Percentiles rank a stretch among this genome's conserved stretches.
Evolutionary conservation across 78 protist species (phyloP).

Genomic region (Diacronema lutheri): DNA sequence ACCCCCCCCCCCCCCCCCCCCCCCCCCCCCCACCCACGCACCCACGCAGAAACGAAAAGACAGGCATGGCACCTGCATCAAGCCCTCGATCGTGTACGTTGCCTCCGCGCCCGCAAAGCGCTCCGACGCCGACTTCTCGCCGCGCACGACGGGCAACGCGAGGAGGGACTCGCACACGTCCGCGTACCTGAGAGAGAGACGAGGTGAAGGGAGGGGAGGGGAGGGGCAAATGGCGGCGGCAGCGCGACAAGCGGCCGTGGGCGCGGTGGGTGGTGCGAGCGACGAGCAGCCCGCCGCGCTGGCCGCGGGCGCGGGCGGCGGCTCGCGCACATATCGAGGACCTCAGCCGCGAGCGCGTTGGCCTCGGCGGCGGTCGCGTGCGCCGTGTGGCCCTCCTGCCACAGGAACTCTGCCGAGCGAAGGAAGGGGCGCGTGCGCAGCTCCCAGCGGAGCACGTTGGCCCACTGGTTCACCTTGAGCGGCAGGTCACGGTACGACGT

Average conservation of each 20-base stretch:
- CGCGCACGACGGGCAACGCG: constrained; percentile 32
- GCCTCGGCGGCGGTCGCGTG: constrained; percentile 66
- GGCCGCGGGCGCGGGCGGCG: too few relatives aligned
- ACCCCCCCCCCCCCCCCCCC: too few relatives aligned
- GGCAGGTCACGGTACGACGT: constrained; percentile 65
- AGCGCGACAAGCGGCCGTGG: constrained; percentile 7
- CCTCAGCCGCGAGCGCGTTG: constrained; percentile 19
- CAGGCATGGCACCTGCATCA: too few relatives aligned
- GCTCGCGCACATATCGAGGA: constrained; percentile 33
- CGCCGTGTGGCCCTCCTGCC: constrained; percentile 73
- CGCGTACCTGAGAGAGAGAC: neutral
- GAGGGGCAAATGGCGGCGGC: too few relatives aligned
- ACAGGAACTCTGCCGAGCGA: constrained; percentile 48
- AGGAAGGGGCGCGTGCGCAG: constrained; percentile 47
- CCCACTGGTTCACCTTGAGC: constrained; percentile 53
- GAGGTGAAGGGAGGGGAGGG: neutral
- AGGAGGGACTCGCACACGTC: neutral
- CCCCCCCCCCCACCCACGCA: too few relatives aligned
- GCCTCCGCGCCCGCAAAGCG: constrained; percentile 50
- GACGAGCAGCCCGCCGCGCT: constrained; percentile 2
- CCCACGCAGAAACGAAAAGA: too few relatives aligned
- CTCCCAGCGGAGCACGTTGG: constrained; percentile 57
- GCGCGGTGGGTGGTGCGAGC: neutral
- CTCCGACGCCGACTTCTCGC: constrained; percentile 29
- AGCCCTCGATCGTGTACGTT: constrained; percentile 38